Percentiles rank a stretch among this genome's conserved stretches.
These are phyloP conservation scores for Chaetomium cochliodes DNA, from an alignment of 495 filamentous ascomycete species.

Conservation along the genomic window DNA sequence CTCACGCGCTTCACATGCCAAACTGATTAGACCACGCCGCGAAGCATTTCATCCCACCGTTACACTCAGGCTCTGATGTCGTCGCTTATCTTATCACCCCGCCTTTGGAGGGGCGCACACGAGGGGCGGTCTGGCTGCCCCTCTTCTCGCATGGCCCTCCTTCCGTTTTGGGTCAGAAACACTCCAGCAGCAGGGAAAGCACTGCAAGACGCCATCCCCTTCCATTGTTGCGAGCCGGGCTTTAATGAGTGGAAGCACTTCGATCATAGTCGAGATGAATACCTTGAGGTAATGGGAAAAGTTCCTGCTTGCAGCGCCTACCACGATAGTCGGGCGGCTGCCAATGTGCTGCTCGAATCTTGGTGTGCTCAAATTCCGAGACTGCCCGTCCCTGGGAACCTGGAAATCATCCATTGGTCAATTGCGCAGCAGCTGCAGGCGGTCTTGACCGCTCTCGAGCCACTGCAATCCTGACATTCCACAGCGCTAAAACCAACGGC, in stretches of 20 bases:
- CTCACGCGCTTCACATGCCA: background rate
- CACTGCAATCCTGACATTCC: background rate
- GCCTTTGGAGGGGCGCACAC: constrained; percentile 15
- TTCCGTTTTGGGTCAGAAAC: background rate
- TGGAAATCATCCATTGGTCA: background rate
- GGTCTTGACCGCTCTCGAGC: background rate
- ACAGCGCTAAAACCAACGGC: constrained; percentile 6
- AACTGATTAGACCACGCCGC: background rate
- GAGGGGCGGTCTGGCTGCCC: background rate
- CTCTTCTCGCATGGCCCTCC: constrained; percentile 2
- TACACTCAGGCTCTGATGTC: background rate
- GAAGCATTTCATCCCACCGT: background rate
- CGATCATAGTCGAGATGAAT: too few relatives aligned
- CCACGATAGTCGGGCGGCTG: background rate
- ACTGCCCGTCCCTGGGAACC: too few relatives aligned
- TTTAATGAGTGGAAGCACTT: background rate
- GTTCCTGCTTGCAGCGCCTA: background rate
- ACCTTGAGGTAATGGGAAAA: too few relatives aligned
- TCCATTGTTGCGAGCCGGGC: background rate
- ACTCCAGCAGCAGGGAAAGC: background rate
- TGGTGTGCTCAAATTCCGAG: background rate
- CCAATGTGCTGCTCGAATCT: background rate
- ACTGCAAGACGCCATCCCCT: background rate
- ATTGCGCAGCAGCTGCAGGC: background rate
- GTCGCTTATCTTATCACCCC: constrained; percentile 22